Evolutionary conservation across 331 rosid species (phyloP).

Genomic region (Acacia pycnantha): DNA sequence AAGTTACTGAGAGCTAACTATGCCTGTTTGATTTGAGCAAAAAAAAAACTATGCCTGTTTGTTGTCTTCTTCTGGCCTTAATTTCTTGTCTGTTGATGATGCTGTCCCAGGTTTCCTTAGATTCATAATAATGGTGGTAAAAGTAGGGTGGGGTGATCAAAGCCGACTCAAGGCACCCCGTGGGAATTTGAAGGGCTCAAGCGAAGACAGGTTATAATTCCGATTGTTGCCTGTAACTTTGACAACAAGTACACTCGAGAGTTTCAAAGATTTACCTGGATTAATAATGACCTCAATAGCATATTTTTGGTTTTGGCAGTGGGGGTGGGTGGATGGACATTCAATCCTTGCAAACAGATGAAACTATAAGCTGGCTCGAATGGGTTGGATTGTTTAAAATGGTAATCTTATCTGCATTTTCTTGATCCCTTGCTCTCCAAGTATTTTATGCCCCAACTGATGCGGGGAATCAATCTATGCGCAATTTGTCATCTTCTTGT

Average conservation of each 20-base stretch:
- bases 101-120: constrained; percentile 20
- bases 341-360: not conserved
- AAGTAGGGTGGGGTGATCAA: not conserved
- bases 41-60: not conserved
- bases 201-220: not conserved
- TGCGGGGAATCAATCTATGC: not conserved
- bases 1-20: not conserved
- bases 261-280: constrained; percentile 4
- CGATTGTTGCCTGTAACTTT: not conserved
- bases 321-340: no score
- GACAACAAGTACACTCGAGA: not conserved
- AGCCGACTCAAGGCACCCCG: not conserved
- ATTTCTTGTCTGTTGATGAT: constrained; percentile 18
- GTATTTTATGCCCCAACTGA: not conserved
- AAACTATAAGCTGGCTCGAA: not conserved
- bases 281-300: not conserved
- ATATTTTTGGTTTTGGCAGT: not conserved
- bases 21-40: not conserved
- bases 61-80: not conserved
- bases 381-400: not conserved
- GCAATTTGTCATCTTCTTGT: not conserved
- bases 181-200: not conserved
- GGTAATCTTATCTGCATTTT: not conserved
- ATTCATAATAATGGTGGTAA: constrained; percentile 11
- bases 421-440: not conserved